Evolutionary conservation across 208 protist species (phyloP), one percentile per base, ranked within the genome.

Genomic region (Leishmania martiniquensis): DNA sequence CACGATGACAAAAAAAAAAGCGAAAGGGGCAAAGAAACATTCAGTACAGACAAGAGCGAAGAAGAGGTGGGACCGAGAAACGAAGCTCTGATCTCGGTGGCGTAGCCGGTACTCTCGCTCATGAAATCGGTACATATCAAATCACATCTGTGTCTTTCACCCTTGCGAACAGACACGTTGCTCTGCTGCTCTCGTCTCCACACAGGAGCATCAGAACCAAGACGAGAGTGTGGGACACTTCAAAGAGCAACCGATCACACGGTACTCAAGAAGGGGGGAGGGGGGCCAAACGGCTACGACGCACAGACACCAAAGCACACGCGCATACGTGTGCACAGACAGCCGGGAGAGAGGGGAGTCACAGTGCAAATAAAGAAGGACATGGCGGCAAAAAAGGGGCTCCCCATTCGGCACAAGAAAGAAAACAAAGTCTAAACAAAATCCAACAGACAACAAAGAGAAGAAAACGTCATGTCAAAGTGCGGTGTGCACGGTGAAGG

Each of bases 11-110:
- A 13, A 69, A n/a, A 47, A 63, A 20, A 63, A 29, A 63, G 29
- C 25, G 0, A 63, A 63, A 63, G 15, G 2, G n/a, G 7, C 15
- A 45, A 69, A 25, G 32, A 69, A 34, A 22, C 15, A 13, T 13
- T 44, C 32, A 67, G 62, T 67, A 67, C 62, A 67, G 62, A 67
- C n/a, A 67, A 60, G 15, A 67, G 62, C 22, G 57, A 44, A 20
- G n/a, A n/a, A n/a, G n/a, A n/a, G 17, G 20, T 42, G 62, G 37
- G 62, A 22, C 17, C 13, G 20, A 9, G 20, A 67, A 4, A 67
- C 34, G n/a, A n/a, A 15, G 25, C 32, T 25, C 17, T 44, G 34
- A 39, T 67, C 12, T 20, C 62, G 44, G 37, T 13, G 13, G n/a
- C 34, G 44, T 20, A 44, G 20, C 17, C 29, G n/a, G 20, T 45